A percentile compares a stretch with the other conserved stretches of the same genome.
Evolutionary conservation across 2,329 filamentous ascomycete genomes (phyloP).

Genomic region (Ophiostoma ulmi): DNA sequence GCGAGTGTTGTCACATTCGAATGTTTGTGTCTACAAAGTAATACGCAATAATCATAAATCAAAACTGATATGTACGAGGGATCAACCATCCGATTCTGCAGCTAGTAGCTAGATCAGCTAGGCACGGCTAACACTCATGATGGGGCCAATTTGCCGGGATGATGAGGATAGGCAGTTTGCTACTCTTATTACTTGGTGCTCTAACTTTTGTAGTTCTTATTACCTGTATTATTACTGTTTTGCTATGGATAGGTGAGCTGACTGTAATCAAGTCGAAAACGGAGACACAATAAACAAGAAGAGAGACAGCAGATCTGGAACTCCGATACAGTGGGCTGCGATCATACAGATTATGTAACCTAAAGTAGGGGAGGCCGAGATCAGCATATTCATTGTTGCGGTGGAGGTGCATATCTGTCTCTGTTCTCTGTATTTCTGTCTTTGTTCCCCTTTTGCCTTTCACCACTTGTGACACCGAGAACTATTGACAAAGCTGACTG

Average conservation of each 20-base stretch:
- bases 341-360: background rate
- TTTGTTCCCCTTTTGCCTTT: background rate
- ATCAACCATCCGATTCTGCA: background rate
- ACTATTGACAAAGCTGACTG: background rate
- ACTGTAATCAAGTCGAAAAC: background rate
- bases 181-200: background rate
- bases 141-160: constrained; percentile 16
- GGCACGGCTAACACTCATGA: background rate
- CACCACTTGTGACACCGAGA: background rate
- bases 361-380: constrained; percentile 5
- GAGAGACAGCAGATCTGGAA: background rate
- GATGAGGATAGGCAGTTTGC: constrained; percentile 4
- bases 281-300: background rate
- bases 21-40: background rate
- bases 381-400: constrained; percentile 5
- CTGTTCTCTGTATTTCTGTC: background rate
- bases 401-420: background rate
- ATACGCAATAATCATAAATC: background rate
- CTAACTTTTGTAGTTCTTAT: background rate
- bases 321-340: constrained; percentile 1
- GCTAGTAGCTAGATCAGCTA: background rate
- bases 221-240: background rate
- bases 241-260: background rate
- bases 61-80: background rate
- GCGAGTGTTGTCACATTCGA: background rate